Conservation (phyloP, 1,139 yeast genomes). For the Candida sojae region DNA sequence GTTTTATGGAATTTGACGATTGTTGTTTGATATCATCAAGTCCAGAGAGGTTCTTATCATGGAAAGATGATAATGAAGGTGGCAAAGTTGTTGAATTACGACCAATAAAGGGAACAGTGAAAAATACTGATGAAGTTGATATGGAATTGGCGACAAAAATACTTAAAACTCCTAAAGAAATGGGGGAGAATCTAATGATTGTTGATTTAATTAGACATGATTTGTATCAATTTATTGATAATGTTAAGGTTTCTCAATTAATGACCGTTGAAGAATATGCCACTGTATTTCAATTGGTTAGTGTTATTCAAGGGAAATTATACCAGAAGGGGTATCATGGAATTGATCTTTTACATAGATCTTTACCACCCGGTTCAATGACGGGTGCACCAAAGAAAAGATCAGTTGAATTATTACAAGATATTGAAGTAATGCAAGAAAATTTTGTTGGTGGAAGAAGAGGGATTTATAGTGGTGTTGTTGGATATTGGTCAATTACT, state of each 20-base stretch:
- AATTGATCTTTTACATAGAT: constrained; percentile 71
- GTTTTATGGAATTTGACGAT: constrained; percentile 75
- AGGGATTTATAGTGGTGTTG: constrained; percentile 92
- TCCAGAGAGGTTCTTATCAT: constrained; percentile 88
- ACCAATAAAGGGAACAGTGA: constrained; percentile 96
- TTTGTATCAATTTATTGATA: constrained; percentile 64
- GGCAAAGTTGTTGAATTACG: constrained; percentile 68
- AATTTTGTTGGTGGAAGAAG: constrained; percentile 57
- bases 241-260: constrained; percentile 71
- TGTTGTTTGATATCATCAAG: constrained; percentile 80
- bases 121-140: constrained; percentile 55
- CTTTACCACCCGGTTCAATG: constrained; percentile 98
- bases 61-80: constrained; percentile 50
- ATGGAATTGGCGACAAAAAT: constrained; percentile 61
- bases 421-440: constrained; percentile 40
- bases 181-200: constrained; percentile 96
- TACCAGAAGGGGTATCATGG: constrained; percentile 54
- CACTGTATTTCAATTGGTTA: constrained; percentile 88
- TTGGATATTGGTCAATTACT: constrained; percentile 92
- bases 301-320: constrained; percentile 76
- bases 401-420: constrained; percentile 79
- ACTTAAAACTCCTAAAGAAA: constrained; percentile 84
- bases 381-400: constrained; percentile 98
- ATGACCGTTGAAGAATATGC: constrained; percentile 93
- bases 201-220: constrained; percentile 95